Percentiles rank a stretch among this genome's conserved stretches.
phyloP scores from a whole-genome alignment of 2,329 filamentous ascomycete genomes.

The Ophiocordyceps camponoti-saundersi region DNA sequence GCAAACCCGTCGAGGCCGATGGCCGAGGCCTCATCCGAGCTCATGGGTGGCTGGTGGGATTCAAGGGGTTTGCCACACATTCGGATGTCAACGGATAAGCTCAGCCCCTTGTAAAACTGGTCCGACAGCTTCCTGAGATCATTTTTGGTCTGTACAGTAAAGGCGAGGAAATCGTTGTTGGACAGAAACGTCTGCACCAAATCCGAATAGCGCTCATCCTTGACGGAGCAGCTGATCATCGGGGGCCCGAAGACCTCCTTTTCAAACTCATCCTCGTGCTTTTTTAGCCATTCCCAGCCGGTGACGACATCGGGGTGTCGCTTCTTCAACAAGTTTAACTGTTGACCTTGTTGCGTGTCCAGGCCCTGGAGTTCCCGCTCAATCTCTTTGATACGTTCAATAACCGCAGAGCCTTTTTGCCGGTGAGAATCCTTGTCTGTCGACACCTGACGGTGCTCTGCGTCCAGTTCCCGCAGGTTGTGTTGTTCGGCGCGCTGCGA shows the following conservation, averaged over 20 bases:
- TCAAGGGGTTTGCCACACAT: constrained; percentile 37
- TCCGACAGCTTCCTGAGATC: constrained; percentile 62
- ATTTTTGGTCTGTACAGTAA: constrained; percentile 59
- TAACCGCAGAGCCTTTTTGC: constrained; percentile 23
- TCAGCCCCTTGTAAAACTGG: constrained; percentile 44
- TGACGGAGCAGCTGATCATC: constrained; percentile 63
- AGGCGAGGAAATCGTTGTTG: constrained; percentile 37
- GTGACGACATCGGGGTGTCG: constrained; percentile 44
- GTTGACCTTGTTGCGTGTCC: constrained; percentile 59
- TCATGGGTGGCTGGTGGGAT: constrained; percentile 36
- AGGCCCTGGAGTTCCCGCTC: constrained; percentile 38
- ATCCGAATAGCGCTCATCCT: constrained; percentile 47
- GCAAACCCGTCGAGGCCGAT: constrained; percentile 68
- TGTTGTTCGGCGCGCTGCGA: constrained; percentile 44
- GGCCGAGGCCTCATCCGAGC: constrained; percentile 31
- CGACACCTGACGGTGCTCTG: constrained; percentile 18
- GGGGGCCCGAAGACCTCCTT: constrained; percentile 68
- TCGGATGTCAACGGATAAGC: constrained; percentile 56
- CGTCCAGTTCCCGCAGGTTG: constrained; percentile 31
- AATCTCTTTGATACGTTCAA: constrained; percentile 18
- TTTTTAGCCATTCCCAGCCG: constrained; percentile 71
- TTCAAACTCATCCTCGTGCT: constrained; percentile 52
- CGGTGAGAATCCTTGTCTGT: constrained; percentile 24
- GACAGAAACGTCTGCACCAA: constrained; percentile 35
- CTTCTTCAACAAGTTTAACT: constrained; percentile 45